Conservation (phyloP, 306 rosid genomes). For the Crataegus laevigata region DNA sequence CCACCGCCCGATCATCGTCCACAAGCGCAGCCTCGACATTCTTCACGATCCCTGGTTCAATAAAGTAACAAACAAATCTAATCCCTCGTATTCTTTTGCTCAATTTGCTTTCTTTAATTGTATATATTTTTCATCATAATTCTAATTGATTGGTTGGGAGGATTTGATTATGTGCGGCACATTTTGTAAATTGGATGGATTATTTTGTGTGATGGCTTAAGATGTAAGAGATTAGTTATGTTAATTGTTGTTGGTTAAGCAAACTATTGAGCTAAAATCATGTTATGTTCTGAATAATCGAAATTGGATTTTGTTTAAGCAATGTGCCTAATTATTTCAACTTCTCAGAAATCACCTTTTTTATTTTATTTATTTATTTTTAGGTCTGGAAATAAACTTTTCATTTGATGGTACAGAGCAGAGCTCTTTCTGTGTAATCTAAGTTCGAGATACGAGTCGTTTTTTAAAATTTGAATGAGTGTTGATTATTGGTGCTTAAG, state of each 20-base stretch:
- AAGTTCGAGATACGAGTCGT: background rate
- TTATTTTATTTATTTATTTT: background rate
- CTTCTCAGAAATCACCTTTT: background rate
- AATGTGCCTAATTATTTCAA: background rate
- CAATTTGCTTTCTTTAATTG: too few species aligned
- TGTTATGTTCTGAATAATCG: background rate
- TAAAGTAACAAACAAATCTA: slow-evolving; percentile 31
- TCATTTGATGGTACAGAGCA: background rate
- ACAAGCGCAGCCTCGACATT: slow-evolving; percentile 92
- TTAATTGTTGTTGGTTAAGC: background rate
- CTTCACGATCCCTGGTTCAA: slow-evolving; percentile 99
- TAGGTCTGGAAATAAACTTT: background rate
- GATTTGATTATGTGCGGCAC: background rate
- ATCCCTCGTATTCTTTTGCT: background rate
- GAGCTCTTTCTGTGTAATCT: background rate
- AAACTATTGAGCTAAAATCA: background rate
- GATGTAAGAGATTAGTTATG: background rate
- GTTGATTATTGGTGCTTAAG: background rate
- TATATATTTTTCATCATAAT: background rate
- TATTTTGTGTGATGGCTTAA: background rate
- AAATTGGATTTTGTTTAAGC: background rate
- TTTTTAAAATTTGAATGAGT: background rate
- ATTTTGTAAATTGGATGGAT: background rate
- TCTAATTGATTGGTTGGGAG: too few species aligned
- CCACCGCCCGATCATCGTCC: slow-evolving; percentile 77